Evolutionary conservation across 345 rosid genomes (phyloP), one percentile per base, ranked within the genome.

Genomic region (Eucalyptus paniculata): DNA sequence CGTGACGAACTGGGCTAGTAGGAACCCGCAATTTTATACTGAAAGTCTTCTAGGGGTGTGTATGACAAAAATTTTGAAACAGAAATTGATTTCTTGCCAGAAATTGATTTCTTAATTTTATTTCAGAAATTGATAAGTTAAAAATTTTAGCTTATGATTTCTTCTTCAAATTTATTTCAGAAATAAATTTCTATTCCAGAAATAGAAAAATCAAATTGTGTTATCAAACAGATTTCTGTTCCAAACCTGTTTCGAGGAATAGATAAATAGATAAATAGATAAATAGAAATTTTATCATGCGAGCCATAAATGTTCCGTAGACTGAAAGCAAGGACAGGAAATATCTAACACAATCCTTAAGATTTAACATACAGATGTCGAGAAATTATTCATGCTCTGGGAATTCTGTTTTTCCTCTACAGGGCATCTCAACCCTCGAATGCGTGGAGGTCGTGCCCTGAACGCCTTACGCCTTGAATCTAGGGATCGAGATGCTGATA

Each of bases 141-240:
- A 0, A 47, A 10, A 47, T 47, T 47, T 47, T 47, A 10, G 1
- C 1, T 44, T 44, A 3, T 2, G 10, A 44, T 44, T 44, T 44
- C 10, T 44, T 45, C 0, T 9, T 45, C 49, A 45, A 45, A 45
- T 47, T 3, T 47, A 47, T 10, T 47, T 47, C 11, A 0, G 12
- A 47, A 47, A n/a, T n/a, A n/a, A n/a, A n/a, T n/a, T n/a, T n/a
- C 4, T 45, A 45, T 45, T 45, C 0, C 12, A 45, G 12, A 45
- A 45, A 45, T 45, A 9, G 4, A 9, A 45, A 47, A 47, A 47
- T 10, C 4, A 47, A 47, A 47, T 45, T 10, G 12, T 1, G 4
- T 45, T 45, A 45, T 0, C 3, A 45, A 45, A 9, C 47, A 1
- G 0, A 45, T 45, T 45, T n/a, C n/a, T 45, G 1, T 2, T 45